A percentile compares a stretch with the other conserved stretches of the same genome.
Evolutionary conservation across 768 basidiomycete genomes (phyloP).

Genomic region (Cyathus striatus): DNA sequence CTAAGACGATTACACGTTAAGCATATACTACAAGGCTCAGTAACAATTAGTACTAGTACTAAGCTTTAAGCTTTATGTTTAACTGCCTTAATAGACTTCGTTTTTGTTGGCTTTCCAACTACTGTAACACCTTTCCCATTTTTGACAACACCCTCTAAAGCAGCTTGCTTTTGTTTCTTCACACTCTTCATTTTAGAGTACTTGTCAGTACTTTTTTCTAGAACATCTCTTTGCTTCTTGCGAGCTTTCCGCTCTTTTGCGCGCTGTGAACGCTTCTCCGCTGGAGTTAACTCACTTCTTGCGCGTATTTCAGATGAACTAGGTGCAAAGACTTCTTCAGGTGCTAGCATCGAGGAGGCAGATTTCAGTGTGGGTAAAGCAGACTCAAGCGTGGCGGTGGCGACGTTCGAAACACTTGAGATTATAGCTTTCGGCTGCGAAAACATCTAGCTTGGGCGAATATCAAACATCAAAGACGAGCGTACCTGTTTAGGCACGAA

Average conservation of each 20-base stretch:
- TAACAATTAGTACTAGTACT: too few species aligned
- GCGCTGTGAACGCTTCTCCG: constrained; percentile 71
- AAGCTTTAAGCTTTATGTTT: too few species aligned
- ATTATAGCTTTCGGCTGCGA: constrained; percentile 84
- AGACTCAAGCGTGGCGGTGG: constrained; percentile 82
- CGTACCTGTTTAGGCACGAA: constrained; percentile 91
- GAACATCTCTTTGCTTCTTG: constrained; percentile 58
- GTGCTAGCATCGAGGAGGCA: constrained; percentile 77
- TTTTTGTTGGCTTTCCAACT: constrained; percentile 73
- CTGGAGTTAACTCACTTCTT: constrained; percentile 78
- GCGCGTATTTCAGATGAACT: constrained; percentile 50
- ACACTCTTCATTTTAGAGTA: constrained; percentile 54
- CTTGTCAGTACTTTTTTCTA: constrained; percentile 64
- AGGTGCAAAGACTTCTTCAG: constrained; percentile 84
- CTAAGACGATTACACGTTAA: too few species aligned
- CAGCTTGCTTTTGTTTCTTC: constrained; percentile 82
- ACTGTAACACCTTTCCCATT: constrained; percentile 84
- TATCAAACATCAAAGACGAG: constrained; percentile 8
- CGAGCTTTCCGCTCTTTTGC: constrained; percentile 66
- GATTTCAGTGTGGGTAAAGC: constrained; percentile 83
- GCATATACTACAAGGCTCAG: too few species aligned
- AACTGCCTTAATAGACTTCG: constrained; percentile 25
- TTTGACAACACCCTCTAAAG: constrained; percentile 78
- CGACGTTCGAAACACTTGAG: constrained; percentile 74
- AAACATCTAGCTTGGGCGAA: constrained; percentile 22